These are phyloP conservation scores for Phytophthora multivora DNA, from an alignment of 352 stramenopile species.

Conservation along the genomic window DNA sequence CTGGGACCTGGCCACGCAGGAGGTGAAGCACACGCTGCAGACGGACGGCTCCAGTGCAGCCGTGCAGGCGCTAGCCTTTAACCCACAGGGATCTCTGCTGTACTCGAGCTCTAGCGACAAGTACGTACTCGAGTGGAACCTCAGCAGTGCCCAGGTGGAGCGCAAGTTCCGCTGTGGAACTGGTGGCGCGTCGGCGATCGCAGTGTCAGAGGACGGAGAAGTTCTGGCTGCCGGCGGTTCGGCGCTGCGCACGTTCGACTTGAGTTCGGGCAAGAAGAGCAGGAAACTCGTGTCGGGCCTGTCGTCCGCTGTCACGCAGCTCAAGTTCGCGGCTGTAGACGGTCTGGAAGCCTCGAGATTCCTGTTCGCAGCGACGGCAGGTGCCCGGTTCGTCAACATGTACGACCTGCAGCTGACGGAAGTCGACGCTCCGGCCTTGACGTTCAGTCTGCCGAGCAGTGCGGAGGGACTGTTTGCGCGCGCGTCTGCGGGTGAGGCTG, in stretches of 20 bases:
- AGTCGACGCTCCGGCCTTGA: slow-evolving; percentile 71
- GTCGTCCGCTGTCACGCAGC: slow-evolving; percentile 71
- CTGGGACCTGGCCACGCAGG: slow-evolving; percentile 74
- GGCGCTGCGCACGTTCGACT: slow-evolving; percentile 74
- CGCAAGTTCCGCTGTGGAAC: slow-evolving; percentile 70
- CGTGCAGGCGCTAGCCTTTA: slow-evolving; percentile 68
- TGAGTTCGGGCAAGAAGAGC: slow-evolving; percentile 80
- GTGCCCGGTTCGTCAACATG: slow-evolving; percentile 83
- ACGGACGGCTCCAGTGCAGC: slow-evolving; percentile 52
- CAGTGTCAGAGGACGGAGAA: slow-evolving; percentile 66
- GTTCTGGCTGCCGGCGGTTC: slow-evolving; percentile 68
- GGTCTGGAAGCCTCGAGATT: slow-evolving; percentile 52
- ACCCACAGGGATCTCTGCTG: slow-evolving; percentile 64
- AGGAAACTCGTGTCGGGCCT: slow-evolving; percentile 76
- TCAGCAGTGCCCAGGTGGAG: slow-evolving; percentile 52
- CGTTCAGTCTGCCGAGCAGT: slow-evolving; percentile 77
- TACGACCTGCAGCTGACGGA: slow-evolving; percentile 72
- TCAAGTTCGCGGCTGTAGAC: slow-evolving; percentile 58
- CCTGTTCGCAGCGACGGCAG: slow-evolving; percentile 72
- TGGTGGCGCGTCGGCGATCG: slow-evolving; percentile 66
- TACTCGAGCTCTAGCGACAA: slow-evolving; percentile 78
- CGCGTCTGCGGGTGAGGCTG: slow-evolving; percentile 24
- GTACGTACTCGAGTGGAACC: slow-evolving; percentile 80
- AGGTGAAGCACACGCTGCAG: slow-evolving; percentile 66
- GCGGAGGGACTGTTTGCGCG: slow-evolving; percentile 52